A percentile compares a stretch with the other conserved stretches of the same genome.
Conservation (phyloP, 75 land plant species). For the Picea glauca region DNA sequence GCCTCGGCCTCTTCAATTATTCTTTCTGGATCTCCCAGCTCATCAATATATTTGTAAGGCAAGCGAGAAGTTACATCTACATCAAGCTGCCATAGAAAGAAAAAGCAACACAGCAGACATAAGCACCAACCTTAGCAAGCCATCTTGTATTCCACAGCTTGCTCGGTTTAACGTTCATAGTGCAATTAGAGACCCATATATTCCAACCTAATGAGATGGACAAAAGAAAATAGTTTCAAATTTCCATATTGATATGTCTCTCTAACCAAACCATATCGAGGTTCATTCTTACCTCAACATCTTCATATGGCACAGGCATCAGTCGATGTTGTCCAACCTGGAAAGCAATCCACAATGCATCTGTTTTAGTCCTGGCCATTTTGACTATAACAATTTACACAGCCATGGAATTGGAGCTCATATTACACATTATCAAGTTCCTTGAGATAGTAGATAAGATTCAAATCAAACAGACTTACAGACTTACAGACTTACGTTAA, state of each 20-base stretch:
- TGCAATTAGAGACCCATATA: background rate
- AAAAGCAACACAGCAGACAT: background rate
- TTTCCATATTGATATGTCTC: background rate
- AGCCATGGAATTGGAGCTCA: background rate
- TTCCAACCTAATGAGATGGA: background rate
- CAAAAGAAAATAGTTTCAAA: background rate
- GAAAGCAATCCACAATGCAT: background rate
- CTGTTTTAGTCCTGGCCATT: background rate
- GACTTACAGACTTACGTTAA: no score
- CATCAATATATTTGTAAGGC: slow-evolving; percentile 75
- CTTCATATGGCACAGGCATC: slow-evolving; percentile 48
- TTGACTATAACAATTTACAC: background rate
- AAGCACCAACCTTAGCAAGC: background rate
- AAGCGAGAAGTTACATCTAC: slow-evolving; percentile 54
- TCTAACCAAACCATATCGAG: background rate
- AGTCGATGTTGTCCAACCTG: slow-evolving; percentile 70
- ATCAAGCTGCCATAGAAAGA: slow-evolving; percentile 48
- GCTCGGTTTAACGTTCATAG: background rate
- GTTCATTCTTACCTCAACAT: slow-evolving; percentile 42
- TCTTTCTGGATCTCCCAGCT: slow-evolving; percentile 67
- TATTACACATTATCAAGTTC: background rate
- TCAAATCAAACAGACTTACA: no score
- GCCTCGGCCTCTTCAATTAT: slow-evolving; percentile 65
- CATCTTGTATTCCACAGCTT: background rate
- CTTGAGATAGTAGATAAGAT: background rate